Conservation (phyloP, 2,329 filamentous ascomycete genomes). For the Paramyrothecium sp. region DNA sequence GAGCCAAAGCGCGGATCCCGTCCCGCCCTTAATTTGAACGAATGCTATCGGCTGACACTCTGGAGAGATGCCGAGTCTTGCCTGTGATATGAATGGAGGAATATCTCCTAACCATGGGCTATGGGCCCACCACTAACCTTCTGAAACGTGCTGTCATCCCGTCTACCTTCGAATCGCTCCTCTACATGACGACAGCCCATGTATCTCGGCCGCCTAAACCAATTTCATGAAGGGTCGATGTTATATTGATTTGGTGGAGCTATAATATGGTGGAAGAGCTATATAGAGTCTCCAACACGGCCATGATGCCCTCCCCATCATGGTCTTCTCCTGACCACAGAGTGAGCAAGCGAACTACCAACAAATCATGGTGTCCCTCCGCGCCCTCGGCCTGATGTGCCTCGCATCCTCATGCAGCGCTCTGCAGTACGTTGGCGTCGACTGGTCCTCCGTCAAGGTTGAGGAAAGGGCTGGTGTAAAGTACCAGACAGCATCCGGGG, state of each 20-base stretch:
- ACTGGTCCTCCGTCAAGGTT: conserved; percentile 67
- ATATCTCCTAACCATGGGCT: not conserved
- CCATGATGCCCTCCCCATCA: too few species aligned
- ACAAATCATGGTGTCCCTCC: not conserved
- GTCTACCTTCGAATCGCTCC: not conserved
- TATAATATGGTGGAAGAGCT: not conserved
- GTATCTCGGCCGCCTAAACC: not conserved
- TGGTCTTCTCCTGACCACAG: too few species aligned
- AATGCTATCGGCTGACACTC: too few species aligned
- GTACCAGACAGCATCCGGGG: conserved; percentile 58
- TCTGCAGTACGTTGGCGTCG: conserved; percentile 64
- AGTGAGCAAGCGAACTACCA: too few species aligned
- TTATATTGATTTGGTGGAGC: not conserved
- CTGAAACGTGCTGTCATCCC: not conserved
- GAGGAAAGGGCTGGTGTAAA: conserved; percentile 60
- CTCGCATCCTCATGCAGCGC: conserved; percentile 31
- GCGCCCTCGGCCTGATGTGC: not conserved
- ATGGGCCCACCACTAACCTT: not conserved
- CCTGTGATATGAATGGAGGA: not conserved
- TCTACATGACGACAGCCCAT: too few species aligned
- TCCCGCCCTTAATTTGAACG: too few species aligned
- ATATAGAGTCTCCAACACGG: not conserved
- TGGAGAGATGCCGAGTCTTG: not conserved
- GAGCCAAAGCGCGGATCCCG: too few species aligned
- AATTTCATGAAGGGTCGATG: not conserved